A percentile compares a stretch with the other conserved stretches of the same genome.
Conservation (phyloP, 1,284 basidiomycete species). For the Takashimella koratensis region DNA sequence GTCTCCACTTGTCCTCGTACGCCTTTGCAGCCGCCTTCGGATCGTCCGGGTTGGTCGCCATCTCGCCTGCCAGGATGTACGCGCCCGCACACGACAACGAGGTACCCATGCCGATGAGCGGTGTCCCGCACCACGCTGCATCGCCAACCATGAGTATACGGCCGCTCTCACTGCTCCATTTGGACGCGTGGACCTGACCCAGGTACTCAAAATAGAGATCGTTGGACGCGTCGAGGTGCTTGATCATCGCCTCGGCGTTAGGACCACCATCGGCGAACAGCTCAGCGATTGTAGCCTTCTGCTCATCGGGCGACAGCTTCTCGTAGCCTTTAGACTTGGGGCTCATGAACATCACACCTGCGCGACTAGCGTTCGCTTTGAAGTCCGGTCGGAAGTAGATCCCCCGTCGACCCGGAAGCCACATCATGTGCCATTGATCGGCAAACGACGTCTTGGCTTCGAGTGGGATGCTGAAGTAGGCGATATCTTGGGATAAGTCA, state of each 20-base stretch:
- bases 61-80: constrained; percentile 30
- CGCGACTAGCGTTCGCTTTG: not conserved
- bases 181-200: constrained; percentile 16
- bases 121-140: constrained; percentile 25
- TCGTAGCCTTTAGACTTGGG: not conserved
- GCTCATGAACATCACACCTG: not conserved
- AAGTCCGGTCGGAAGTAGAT: not conserved
- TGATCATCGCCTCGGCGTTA: constrained; percentile 9
- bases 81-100: constrained; percentile 22
- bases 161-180: constrained; percentile 6
- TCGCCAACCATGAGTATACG: constrained; percentile 25
- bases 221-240: constrained; percentile 10
- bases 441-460: not conserved
- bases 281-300: not conserved
- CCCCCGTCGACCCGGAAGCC: not conserved
- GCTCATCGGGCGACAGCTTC: not conserved
- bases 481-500: constrained; percentile 41
- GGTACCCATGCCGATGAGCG: constrained; percentile 26
- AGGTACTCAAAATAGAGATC: constrained; percentile 29
- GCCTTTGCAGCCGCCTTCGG: not conserved
- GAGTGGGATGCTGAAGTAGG: not conserved
- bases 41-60: constrained; percentile 7
- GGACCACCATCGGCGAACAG: constrained; percentile 3
- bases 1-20: constrained; percentile 2
- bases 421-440: not conserved